A percentile compares a stretch with the other conserved stretches of the same genome.
Evolutionary conservation across 805 yeast genomes (phyloP).

Genomic region (Yarrowia divulgata): DNA sequence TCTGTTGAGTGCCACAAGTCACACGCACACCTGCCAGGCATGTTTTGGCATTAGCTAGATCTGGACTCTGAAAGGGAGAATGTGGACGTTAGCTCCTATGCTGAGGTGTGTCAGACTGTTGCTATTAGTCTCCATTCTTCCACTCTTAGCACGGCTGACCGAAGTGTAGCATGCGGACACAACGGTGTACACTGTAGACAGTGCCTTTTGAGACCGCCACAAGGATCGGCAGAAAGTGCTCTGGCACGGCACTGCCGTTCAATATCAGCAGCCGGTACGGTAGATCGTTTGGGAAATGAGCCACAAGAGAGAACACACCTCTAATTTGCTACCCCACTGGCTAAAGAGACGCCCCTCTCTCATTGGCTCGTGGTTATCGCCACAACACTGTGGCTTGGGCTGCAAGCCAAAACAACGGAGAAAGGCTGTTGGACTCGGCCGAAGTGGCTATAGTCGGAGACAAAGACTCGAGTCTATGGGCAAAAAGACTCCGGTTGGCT

Average conservation of each 20-base stretch:
- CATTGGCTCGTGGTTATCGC: slow-evolving; percentile 26
- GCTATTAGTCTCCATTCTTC: background rate
- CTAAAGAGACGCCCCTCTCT: background rate
- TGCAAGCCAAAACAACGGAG: background rate
- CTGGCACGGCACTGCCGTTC: background rate
- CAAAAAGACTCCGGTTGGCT: slow-evolving; percentile 7
- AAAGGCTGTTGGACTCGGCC: slow-evolving; percentile 16
- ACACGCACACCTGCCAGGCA: background rate
- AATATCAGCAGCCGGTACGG: background rate
- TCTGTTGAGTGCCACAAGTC: background rate
- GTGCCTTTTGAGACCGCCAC: slow-evolving; percentile 6
- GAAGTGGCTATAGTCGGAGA: background rate
- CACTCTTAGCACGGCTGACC: background rate
- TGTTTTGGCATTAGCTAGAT: no score
- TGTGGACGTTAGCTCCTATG: background rate
- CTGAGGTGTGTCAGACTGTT: background rate
- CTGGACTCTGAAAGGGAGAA: background rate
- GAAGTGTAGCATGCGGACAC: background rate
- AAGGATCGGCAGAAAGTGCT: background rate
- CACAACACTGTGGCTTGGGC: slow-evolving; percentile 27
- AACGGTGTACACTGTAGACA: background rate
- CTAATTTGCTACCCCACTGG: slow-evolving; percentile 10
- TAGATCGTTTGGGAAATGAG: background rate
- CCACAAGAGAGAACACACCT: background rate
- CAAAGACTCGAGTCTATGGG: slow-evolving; percentile 1